Conservation (phyloP, 768 basidiomycete genomes). For the Boletus vinaceobasis region DNA sequence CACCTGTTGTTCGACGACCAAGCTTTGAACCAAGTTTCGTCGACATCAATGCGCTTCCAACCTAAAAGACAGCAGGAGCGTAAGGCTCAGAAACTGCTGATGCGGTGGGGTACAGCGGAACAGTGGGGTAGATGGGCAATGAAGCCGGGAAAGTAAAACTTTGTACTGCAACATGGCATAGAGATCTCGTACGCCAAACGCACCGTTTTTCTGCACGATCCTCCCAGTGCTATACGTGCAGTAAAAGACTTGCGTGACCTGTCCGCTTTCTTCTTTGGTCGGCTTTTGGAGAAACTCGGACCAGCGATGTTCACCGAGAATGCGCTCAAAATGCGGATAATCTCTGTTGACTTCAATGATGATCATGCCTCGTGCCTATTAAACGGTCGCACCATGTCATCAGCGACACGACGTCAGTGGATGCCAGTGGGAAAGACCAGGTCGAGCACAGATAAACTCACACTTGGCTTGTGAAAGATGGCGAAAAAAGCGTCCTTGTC, state of each 20-base stretch:
- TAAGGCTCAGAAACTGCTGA: not conserved
- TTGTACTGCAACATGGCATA: not conserved
- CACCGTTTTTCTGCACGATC: slow-evolving; percentile 45
- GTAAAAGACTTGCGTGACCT: slow-evolving; percentile 37
- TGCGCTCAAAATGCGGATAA: slow-evolving; percentile 28
- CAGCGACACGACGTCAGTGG: not conserved
- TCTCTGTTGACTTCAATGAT: slow-evolving; percentile 40
- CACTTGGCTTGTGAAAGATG: slow-evolving; percentile 44
- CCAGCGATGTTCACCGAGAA: slow-evolving; percentile 46
- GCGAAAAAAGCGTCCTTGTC: slow-evolving; percentile 35
- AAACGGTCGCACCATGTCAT: not conserved
- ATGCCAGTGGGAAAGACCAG: not conserved
- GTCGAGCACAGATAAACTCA: slow-evolving; percentile 23
- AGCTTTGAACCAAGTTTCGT: slow-evolving; percentile 41
- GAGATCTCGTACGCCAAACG: slow-evolving; percentile 8
- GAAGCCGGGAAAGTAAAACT: not conserved
- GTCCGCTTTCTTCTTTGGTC: slow-evolving; percentile 24
- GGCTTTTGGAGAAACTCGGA: slow-evolving; percentile 36
- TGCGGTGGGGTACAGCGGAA: not conserved
- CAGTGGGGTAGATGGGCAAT: not conserved
- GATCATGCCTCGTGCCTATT: slow-evolving; percentile 42
- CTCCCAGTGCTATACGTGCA: slow-evolving; percentile 38
- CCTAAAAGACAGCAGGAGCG: slow-evolving; percentile 26
- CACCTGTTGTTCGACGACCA: slow-evolving; percentile 29
- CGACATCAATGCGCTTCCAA: slow-evolving; percentile 45